phyloP scores from a whole-genome alignment of 176 grass and related monocot species.

The Ananas comosus region DNA sequence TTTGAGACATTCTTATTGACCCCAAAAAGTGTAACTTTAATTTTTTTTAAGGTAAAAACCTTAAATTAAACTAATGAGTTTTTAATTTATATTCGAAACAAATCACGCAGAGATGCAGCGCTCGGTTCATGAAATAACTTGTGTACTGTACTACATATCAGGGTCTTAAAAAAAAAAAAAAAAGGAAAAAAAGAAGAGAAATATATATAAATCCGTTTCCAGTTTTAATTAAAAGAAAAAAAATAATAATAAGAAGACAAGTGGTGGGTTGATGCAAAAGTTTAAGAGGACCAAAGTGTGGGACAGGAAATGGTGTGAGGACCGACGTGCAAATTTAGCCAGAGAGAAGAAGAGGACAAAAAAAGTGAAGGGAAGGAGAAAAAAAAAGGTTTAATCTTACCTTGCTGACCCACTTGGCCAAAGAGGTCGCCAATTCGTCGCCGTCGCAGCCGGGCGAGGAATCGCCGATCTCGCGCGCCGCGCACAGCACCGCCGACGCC shows the following conservation, averaged over 20 bases:
- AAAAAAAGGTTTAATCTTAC: not conserved
- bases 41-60: too few species aligned
- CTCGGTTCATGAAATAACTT: not conserved
- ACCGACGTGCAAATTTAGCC: too few species aligned
- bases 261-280: not conserved
- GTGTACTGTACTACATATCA: too few species aligned
- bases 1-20: too few species aligned
- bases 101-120: slow-evolving; percentile 7
- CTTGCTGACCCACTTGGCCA: slow-evolving; percentile 20
- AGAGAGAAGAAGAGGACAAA: too few species aligned
- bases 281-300: not conserved
- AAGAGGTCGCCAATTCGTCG: not conserved
- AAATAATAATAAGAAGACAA: not conserved
- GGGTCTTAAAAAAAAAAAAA: too few species aligned
- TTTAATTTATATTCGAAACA: too few species aligned
- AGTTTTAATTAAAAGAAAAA: too few species aligned
- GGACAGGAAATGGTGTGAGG: not conserved
- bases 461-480: slow-evolving; percentile 12
- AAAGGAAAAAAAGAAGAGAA: too few species aligned
- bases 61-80: not conserved
- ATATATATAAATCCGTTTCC: too few species aligned
- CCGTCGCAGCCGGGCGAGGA: not conserved
- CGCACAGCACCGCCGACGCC: slow-evolving; percentile 23
- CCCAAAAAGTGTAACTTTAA: too few species aligned
- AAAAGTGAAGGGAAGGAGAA: not conserved